Evolutionary conservation across 1,284 basidiomycete genomes (phyloP).

Genomic region (Fomes fomentarius): DNA sequence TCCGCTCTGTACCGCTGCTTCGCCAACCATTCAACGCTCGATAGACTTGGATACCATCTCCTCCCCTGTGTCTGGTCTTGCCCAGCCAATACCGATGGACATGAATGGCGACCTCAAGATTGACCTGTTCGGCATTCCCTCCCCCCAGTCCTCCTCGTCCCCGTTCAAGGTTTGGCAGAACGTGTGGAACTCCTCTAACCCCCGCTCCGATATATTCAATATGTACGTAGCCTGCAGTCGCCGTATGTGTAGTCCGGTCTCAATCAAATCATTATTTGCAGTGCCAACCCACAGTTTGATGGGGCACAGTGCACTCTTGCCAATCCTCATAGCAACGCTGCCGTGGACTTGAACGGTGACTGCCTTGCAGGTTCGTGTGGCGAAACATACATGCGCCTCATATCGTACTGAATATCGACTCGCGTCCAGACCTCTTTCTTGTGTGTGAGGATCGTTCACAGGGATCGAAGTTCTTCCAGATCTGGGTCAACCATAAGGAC

Average conservation of each 20-base stretch:
- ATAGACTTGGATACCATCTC: slow-evolving; percentile 47
- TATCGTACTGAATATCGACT: not conserved
- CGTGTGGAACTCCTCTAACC: slow-evolving; percentile 64
- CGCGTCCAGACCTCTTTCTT: slow-evolving; percentile 79
- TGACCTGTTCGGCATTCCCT: slow-evolving; percentile 80
- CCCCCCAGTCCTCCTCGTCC: slow-evolving; percentile 40
- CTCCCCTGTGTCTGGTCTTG: slow-evolving; percentile 64
- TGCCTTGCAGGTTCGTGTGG: slow-evolving; percentile 87
- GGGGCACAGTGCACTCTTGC: slow-evolving; percentile 74
- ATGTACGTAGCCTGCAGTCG: slow-evolving; percentile 47
- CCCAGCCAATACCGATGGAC: slow-evolving; percentile 89
- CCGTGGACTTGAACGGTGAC: slow-evolving; percentile 96
- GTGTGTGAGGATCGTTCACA: slow-evolving; percentile 71
- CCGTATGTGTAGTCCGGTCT: slow-evolving; percentile 1
- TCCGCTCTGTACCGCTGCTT: not conserved
- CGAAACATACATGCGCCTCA: not conserved
- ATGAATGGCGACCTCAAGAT: slow-evolving; percentile 87
- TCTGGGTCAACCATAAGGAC: slow-evolving; percentile 88
- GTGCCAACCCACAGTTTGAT: slow-evolving; percentile 61
- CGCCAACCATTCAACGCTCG: not conserved
- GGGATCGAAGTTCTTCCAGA: slow-evolving; percentile 73
- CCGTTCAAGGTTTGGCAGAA: slow-evolving; percentile 77
- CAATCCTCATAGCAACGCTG: slow-evolving; percentile 92
- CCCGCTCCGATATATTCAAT: slow-evolving; percentile 56
- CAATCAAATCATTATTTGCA: slow-evolving; percentile 31